Percentiles rank a stretch among this genome's conserved stretches.
Conservation (phyloP, 495 filamentous ascomycete genomes). For the Penicillium coprophilum region DNA sequence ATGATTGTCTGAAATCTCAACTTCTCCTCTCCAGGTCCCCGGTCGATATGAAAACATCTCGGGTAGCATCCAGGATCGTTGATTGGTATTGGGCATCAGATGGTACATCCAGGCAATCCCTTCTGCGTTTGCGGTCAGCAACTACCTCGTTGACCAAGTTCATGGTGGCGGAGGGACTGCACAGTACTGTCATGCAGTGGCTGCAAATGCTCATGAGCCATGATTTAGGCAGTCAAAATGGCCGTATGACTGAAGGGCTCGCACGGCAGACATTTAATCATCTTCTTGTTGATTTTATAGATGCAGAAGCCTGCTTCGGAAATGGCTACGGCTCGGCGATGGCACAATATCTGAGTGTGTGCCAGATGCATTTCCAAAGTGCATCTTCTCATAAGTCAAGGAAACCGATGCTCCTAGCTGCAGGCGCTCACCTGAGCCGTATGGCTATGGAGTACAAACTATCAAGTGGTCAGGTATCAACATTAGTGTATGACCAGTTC, state of each 20-base stretch:
- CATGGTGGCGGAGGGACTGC: constrained; percentile 42
- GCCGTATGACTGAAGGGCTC: constrained; percentile 22
- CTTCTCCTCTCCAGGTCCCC: constrained; percentile 29
- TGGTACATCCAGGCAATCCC: constrained; percentile 21
- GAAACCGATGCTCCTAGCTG: constrained; percentile 25
- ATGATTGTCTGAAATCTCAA: constrained; percentile 37
- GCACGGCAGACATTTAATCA: constrained; percentile 27
- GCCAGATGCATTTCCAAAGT: constrained; percentile 21
- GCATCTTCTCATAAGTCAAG: constrained; percentile 15
- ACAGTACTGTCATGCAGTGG: constrained; percentile 35
- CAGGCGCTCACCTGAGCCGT: constrained; percentile 29
- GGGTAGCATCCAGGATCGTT: constrained; percentile 34
- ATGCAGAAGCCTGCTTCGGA: constrained; percentile 39
- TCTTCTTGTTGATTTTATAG: constrained; percentile 33
- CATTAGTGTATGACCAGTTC: constrained; percentile 35
- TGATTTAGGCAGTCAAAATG: constrained; percentile 31
- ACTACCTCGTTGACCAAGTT: constrained; percentile 35
- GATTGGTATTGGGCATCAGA: constrained; percentile 47
- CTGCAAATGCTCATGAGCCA: constrained; percentile 33
- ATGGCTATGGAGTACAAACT: constrained; percentile 22
- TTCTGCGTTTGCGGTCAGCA: constrained; percentile 28
- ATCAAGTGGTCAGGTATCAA: constrained; percentile 21
- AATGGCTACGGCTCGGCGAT: constrained; percentile 34
- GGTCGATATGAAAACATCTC: constrained; percentile 34
- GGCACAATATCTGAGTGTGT: constrained; percentile 30